These are phyloP conservation scores for Cryptococcus jaspeensis DNA, from an alignment of 1,284 basidiomycete genomes.

Conservation along the genomic window DNA sequence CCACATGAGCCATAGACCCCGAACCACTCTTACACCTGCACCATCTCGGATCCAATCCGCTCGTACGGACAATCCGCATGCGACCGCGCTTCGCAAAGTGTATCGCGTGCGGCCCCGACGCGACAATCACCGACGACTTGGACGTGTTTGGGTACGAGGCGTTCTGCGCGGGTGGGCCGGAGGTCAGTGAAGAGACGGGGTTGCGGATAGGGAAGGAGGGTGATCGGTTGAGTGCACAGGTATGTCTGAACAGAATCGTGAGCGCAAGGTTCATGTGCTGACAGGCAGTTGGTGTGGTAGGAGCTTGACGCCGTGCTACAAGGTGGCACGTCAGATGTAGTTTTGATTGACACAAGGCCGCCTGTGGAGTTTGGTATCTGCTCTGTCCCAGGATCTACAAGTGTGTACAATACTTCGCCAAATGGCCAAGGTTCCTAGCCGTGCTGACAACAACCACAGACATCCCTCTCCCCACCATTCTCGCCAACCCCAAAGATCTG, in stretches of 20 bases:
- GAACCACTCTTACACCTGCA: slow-evolving; percentile 32
- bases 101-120: slow-evolving; percentile 36
- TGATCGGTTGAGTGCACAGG: slow-evolving; percentile 32
- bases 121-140: slow-evolving; percentile 28
- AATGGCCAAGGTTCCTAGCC: not conserved
- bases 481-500: slow-evolving; percentile 26
- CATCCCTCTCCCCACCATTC: slow-evolving; percentile 39
- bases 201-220: slow-evolving; percentile 39
- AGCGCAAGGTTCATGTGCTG: no score
- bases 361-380: slow-evolving; percentile 83
- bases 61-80: slow-evolving; percentile 79
- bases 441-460: slow-evolving; percentile 26
- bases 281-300: slow-evolving; percentile 12
- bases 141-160: slow-evolving; percentile 64
- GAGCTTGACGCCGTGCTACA: slow-evolving; percentile 18
- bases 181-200: slow-evolving; percentile 22
- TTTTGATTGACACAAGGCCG: slow-evolving; percentile 79
- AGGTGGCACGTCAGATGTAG: not conserved
- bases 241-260: slow-evolving; percentile 10
- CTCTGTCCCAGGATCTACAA: slow-evolving; percentile 68
- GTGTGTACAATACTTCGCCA: slow-evolving; percentile 57
- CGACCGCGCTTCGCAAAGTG: slow-evolving; percentile 56
- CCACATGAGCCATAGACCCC: slow-evolving; percentile 10
- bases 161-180: slow-evolving; percentile 63
- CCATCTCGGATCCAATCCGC: slow-evolving; percentile 51